Conservation (phyloP, 176 grass and related monocot genomes). For the Oryza coarctata region DNA sequence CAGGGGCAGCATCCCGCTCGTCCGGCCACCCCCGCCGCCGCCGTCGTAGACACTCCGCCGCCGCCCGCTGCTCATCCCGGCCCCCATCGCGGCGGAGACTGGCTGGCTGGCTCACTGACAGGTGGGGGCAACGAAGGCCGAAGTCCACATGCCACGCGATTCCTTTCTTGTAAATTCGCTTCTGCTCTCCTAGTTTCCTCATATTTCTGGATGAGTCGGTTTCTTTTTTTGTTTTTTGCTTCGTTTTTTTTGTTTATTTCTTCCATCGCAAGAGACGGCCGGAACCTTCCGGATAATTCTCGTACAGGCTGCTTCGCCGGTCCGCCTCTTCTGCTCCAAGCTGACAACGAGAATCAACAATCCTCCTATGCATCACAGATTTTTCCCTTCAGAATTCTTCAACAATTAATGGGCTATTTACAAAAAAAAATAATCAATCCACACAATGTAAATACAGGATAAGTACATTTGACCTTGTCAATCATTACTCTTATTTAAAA, state of each 20-base stretch:
- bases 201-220: not conserved
- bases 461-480: no score
- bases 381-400: no score
- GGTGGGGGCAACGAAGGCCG: not conserved
- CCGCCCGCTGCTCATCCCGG: constrained; percentile 35
- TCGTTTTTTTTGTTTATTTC: not conserved
- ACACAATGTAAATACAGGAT: no score
- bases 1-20: constrained; percentile 66
- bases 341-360: no score
- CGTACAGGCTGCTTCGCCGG: no score
- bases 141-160: not conserved
- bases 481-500: no score
- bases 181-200: not conserved
- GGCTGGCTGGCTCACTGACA: not conserved
- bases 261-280: not conserved
- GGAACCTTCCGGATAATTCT: not conserved
- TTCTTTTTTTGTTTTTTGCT: not conserved
- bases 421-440: no score
- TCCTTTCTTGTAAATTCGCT: not conserved
- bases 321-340: no score
- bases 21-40: constrained; percentile 16
- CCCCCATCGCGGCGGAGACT: constrained; percentile 29
- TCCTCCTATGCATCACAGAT: no score
- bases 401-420: no score
- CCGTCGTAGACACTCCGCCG: constrained; percentile 12